Percentiles rank a stretch among this genome's conserved stretches.
Evolutionary conservation across 371 early-diverging fungal genomes (phyloP).

Genomic region (Syncephalastrum contaminatum): DNA sequence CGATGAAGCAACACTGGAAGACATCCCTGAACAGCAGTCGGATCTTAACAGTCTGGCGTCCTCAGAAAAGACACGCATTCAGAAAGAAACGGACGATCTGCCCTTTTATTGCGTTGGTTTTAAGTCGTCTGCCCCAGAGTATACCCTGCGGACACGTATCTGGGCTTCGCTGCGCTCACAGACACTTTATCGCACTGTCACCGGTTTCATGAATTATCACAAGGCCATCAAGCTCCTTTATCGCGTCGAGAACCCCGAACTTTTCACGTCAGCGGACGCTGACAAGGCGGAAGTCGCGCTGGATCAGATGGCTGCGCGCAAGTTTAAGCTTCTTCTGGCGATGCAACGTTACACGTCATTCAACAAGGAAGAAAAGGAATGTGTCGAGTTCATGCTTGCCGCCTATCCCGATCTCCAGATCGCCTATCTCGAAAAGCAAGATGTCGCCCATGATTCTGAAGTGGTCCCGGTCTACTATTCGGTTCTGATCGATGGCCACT

Average conservation of each 20-base stretch:
- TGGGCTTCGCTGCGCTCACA: constrained; percentile 90
- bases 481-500: constrained; percentile 75
- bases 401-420: constrained; percentile 81
- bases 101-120: constrained; percentile 84
- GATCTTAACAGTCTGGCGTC: constrained; percentile 6
- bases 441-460: constrained; percentile 22
- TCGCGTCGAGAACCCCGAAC: constrained; percentile 78
- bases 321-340: constrained; percentile 82
- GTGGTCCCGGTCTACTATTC: constrained; percentile 56
- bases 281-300: constrained; percentile 64
- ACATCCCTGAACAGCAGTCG: neutral
- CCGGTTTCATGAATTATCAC: constrained; percentile 88
- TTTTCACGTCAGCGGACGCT: constrained; percentile 55
- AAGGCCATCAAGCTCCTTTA: constrained; percentile 80
- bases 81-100: constrained; percentile 64
- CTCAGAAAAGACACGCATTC: constrained; percentile 2
- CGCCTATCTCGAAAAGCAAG: constrained; percentile 75
- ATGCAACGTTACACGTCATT: constrained; percentile 85
- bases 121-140: constrained; percentile 81
- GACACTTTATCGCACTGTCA: constrained; percentile 85
- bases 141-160: constrained; percentile 81
- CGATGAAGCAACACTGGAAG: constrained; percentile 44
- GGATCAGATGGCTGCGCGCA: constrained; percentile 67
- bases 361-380: constrained; percentile 74
- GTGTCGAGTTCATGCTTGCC: constrained; percentile 74